Evolutionary conservation across 352 stramenopile genomes (phyloP).

Genomic region (Globisporangium alternatum): DNA sequence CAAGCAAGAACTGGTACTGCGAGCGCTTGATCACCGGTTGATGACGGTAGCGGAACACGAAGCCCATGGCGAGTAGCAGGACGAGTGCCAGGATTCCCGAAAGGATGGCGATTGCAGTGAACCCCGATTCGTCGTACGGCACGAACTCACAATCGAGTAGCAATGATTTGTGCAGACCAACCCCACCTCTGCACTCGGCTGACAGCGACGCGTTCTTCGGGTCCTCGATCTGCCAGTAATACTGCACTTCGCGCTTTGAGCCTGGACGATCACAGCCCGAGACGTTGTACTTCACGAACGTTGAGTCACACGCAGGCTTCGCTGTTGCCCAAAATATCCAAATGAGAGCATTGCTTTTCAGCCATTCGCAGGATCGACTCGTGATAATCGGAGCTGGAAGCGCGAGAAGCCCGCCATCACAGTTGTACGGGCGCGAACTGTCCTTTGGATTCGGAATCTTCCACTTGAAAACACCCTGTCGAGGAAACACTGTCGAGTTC

Average conservation of each 20-base stretch:
- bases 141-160: slow-evolving; percentile 47
- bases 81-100: slow-evolving; percentile 22
- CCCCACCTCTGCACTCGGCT: slow-evolving; percentile 32
- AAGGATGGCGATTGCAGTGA: slow-evolving; percentile 20
- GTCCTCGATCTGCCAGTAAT: slow-evolving; percentile 34
- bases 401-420: slow-evolving; percentile 27
- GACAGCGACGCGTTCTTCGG: slow-evolving; percentile 24
- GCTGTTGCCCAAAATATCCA: slow-evolving; percentile 35
- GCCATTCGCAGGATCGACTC: slow-evolving; percentile 40
- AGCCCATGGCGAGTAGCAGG: slow-evolving; percentile 23
- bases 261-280: slow-evolving; percentile 25
- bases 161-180: slow-evolving; percentile 19
- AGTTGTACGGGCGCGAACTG: slow-evolving; percentile 36
- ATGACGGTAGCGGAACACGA: slow-evolving; percentile 36
- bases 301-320: slow-evolving; percentile 31
- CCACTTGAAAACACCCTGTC: slow-evolving; percentile 34
- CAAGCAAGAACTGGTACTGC: slow-evolving; percentile 58
- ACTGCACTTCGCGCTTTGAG: slow-evolving; percentile 22
- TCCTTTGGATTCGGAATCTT: slow-evolving; percentile 30
- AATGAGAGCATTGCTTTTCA: slow-evolving; percentile 23
- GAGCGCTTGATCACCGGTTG: slow-evolving; percentile 61
- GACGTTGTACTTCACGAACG: slow-evolving; percentile 41
- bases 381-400: slow-evolving; percentile 27
- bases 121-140: slow-evolving; percentile 22
- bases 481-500: slow-evolving; percentile 23